Evolutionary conservation across 163 green algal species (phyloP).

Genomic region (Prototheca stagnorum): DNA sequence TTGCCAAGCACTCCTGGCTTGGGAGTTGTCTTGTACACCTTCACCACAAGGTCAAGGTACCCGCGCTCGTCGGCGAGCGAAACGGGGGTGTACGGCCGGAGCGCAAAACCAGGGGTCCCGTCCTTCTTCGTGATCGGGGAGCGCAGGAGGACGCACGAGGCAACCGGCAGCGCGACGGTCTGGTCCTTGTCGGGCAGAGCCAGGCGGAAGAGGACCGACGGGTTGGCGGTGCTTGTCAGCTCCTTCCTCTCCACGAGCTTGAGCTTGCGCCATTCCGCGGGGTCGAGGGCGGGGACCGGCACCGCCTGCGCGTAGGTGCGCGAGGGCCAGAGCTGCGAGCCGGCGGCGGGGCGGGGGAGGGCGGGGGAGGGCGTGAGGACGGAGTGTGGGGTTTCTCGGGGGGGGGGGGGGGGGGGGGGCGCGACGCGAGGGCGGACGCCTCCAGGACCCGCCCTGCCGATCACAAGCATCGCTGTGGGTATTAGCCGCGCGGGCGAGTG

Average conservation of each 20-base stretch:
- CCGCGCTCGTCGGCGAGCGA: constrained; percentile 10
- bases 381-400: too few species aligned
- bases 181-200: constrained; percentile 11
- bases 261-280: constrained; percentile 26
- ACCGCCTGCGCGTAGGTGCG: neutral
- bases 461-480: too few species aligned
- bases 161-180: constrained; percentile 17
- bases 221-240: constrained; percentile 18
- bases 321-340: too few species aligned
- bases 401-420: too few species aligned
- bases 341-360: too few species aligned
- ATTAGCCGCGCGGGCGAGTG: too few species aligned
- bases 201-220: constrained; percentile 16
- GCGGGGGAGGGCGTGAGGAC: too few species aligned
- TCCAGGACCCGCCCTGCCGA: too few species aligned
- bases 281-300: constrained; percentile 1
- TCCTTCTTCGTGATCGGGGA: constrained; percentile 30
- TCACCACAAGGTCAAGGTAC: constrained; percentile 36
- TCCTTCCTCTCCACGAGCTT: constrained; percentile 26
- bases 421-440: too few species aligned
- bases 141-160: constrained; percentile 26
- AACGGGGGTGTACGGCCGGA: constrained; percentile 37
- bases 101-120: constrained; percentile 21
- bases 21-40: constrained; percentile 14
- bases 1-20: constrained; percentile 2